Conservation (phyloP, 2,329 filamentous ascomycete species). For the Ophiostoma australiae region DNA sequence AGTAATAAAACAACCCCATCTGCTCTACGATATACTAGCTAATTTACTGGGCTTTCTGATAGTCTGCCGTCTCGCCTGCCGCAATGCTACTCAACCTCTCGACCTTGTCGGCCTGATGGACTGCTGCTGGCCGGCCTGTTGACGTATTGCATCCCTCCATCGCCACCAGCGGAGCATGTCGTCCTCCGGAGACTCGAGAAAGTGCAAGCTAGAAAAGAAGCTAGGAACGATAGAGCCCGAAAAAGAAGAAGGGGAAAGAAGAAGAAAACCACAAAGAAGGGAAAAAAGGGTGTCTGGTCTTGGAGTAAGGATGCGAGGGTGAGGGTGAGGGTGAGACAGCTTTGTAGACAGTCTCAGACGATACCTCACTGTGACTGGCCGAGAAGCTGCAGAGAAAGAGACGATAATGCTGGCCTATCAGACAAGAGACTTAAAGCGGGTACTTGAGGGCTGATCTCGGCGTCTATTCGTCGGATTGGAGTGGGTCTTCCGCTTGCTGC, state of each 20-base stretch:
- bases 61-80: slow-evolving; percentile 1
- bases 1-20: neutral
- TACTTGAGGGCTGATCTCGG: neutral
- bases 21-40: no score
- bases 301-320: neutral
- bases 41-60: neutral
- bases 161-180: slow-evolving; percentile 1
- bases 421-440: neutral
- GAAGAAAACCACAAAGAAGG: no score
- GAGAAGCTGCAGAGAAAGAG: neutral
- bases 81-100: slow-evolving; percentile 1
- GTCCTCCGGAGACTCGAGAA: neutral
- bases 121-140: neutral
- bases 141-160: neutral
- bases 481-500: neutral
- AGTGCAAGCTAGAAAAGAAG: neutral
- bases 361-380: no score
- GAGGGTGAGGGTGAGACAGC: neutral
- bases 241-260: no score
- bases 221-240: neutral
- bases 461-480: neutral
- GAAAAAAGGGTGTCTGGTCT: neutral
- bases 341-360: neutral
- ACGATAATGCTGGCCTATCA: neutral
- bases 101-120: neutral